These are phyloP conservation scores for Agaricus blazei DNA, from an alignment of 768 basidiomycete species.

Conservation along the genomic window DNA sequence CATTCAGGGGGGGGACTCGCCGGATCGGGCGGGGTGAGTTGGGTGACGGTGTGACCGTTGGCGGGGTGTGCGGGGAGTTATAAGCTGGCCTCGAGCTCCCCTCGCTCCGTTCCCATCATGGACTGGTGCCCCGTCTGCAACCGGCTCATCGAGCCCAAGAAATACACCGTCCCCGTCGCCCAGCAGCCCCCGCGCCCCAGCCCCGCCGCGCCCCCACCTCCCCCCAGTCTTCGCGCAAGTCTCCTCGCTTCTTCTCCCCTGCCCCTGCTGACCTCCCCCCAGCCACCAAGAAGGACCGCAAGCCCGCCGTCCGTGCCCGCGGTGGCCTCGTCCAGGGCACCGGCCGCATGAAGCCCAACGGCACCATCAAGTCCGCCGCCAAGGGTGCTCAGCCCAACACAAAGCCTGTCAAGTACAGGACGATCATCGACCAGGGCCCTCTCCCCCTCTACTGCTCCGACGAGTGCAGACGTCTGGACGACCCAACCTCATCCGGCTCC, in stretches of 20 bases:
- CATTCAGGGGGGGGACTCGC: slow-evolving; percentile 2
- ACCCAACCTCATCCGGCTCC: slow-evolving; percentile 21
- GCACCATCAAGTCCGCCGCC: slow-evolving; percentile 37
- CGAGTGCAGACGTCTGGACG: slow-evolving; percentile 61
- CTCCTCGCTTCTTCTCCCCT: neutral
- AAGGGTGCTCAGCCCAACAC: slow-evolving; percentile 16
- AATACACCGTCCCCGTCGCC: slow-evolving; percentile 45
- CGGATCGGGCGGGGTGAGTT: slow-evolving; percentile 8
- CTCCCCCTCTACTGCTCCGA: slow-evolving; percentile 83
- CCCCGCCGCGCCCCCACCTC: slow-evolving; percentile 34
- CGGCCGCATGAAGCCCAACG: slow-evolving; percentile 55
- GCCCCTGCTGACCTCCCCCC: slow-evolving; percentile 9
- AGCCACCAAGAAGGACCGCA: slow-evolving; percentile 17
- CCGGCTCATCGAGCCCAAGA: slow-evolving; percentile 76
- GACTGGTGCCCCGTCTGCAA: slow-evolving; percentile 81
- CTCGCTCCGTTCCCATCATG: slow-evolving; percentile 19
- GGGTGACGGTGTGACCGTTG: neutral
- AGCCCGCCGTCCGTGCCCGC: slow-evolving; percentile 29
- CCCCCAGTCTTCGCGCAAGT: slow-evolving; percentile 31
- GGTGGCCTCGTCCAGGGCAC: slow-evolving; percentile 64
- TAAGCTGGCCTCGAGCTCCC: neutral
- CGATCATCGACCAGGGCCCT: slow-evolving; percentile 77
- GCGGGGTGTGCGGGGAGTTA: neutral
- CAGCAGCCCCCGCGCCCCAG: slow-evolving; percentile 18
- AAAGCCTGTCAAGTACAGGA: slow-evolving; percentile 43